A percentile compares a stretch with the other conserved stretches of the same genome.
Conservation (phyloP, 352 stramenopile species). For the Peronospora tabacina region DNA sequence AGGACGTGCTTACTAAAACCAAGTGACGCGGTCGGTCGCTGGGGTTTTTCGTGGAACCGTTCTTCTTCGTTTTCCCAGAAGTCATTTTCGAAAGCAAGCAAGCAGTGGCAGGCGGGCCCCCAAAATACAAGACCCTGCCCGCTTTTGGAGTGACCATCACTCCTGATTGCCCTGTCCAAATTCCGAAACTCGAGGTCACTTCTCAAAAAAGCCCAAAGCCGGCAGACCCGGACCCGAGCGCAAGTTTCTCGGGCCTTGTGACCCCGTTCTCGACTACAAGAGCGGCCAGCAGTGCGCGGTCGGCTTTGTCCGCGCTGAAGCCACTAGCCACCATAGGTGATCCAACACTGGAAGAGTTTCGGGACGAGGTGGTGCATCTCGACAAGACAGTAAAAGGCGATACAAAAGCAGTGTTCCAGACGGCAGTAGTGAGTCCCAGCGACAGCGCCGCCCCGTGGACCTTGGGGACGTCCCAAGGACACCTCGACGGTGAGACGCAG, state of each 20-base stretch:
- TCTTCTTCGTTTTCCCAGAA: constrained; percentile 34
- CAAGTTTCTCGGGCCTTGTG: constrained; percentile 1
- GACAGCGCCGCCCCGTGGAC: constrained; percentile 39
- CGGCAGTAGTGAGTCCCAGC: constrained; percentile 40
- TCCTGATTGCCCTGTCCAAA: constrained; percentile 21
- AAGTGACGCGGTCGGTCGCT: constrained; percentile 11
- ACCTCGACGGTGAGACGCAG: constrained; percentile 17
- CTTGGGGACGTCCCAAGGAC: constrained; percentile 30
- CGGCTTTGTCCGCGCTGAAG: constrained; percentile 18
- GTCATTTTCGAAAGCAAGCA: constrained; percentile 51
- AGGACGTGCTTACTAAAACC: constrained; percentile 6
- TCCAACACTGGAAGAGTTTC: constrained; percentile 28
- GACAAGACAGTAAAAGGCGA: constrained; percentile 22
- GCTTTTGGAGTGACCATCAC: constrained; percentile 39
- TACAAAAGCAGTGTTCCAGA: constrained; percentile 31
- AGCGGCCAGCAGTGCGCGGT: constrained; percentile 3
- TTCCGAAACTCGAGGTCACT: constrained; percentile 37
- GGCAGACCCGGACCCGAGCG: constrained; percentile 9
- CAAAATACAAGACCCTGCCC: constrained; percentile 34
- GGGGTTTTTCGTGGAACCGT: constrained; percentile 23
- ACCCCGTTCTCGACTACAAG: neutral
- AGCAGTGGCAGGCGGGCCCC: constrained; percentile 35
- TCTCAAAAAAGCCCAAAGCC: constrained; percentile 43
- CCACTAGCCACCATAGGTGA: constrained; percentile 38
- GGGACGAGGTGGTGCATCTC: constrained; percentile 31